These are phyloP conservation scores for Linum trigynum DNA, from an alignment of 345 rosid species.

Conservation along the genomic window DNA sequence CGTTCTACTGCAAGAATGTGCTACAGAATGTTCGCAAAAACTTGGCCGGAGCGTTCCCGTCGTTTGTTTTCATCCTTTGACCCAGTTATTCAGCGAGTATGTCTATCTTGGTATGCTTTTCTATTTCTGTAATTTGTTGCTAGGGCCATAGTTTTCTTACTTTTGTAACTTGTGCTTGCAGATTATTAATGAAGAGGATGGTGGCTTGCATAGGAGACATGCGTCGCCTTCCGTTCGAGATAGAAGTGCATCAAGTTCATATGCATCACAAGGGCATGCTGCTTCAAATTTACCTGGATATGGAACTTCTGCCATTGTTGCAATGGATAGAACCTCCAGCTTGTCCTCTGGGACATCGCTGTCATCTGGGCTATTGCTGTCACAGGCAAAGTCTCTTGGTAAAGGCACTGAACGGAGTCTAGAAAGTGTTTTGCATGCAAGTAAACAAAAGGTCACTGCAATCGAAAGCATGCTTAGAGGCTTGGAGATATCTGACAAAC, in stretches of 20 bases:
- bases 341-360: slow-evolving; percentile 58
- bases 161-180: slow-evolving; percentile 20
- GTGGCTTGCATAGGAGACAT: slow-evolving; percentile 89
- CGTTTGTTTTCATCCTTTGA: slow-evolving; percentile 88
- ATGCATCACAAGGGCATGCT: slow-evolving; percentile 43
- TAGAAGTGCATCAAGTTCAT: slow-evolving; percentile 57
- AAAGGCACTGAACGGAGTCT: slow-evolving; percentile 84
- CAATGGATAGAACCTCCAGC: slow-evolving; percentile 86
- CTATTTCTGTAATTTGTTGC: background rate
- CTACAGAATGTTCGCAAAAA: slow-evolving; percentile 93
- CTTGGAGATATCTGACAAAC: slow-evolving; percentile 77
- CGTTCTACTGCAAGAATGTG: slow-evolving; percentile 96
- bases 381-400: slow-evolving; percentile 58
- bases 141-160: slow-evolving; percentile 5
- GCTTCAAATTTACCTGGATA: slow-evolving; percentile 62
- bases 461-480: slow-evolving; percentile 99
- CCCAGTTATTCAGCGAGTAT: slow-evolving; percentile 95
- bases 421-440: slow-evolving; percentile 90
- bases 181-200: slow-evolving; percentile 92
- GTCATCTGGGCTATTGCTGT: slow-evolving; percentile 65
- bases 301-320: slow-evolving; percentile 93
- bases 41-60: slow-evolving; percentile 99
- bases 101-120: slow-evolving; percentile 1
- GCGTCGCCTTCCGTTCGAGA: slow-evolving; percentile 94
- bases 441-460: slow-evolving; percentile 98